These are phyloP conservation scores for Colletotrichum sojae DNA, from an alignment of 2,329 filamentous ascomycete species.

Conservation along the genomic window DNA sequence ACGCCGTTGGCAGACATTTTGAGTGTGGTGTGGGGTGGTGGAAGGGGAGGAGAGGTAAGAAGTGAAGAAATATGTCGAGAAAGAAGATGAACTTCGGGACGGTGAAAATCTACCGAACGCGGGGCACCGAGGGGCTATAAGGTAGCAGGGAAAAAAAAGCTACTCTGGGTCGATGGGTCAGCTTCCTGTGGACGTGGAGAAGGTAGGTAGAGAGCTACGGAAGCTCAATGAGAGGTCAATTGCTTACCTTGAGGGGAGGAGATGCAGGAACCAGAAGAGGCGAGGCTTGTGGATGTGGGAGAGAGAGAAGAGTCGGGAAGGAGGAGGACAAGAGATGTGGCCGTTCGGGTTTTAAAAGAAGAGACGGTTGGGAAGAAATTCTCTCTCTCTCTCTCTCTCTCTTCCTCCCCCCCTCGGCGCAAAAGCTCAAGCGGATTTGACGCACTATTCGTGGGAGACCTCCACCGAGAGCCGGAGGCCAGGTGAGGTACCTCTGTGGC, in stretches of 20 bases:
- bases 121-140: conserved; percentile 48
- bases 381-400: conserved; percentile 29
- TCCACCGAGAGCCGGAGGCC: conserved; percentile 33
- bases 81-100: conserved; percentile 45
- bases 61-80: conserved; percentile 40
- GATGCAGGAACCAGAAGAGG: neutral
- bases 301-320: conserved; percentile 31
- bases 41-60: conserved; percentile 36
- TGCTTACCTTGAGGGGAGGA: conserved; percentile 19
- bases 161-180: conserved; percentile 31
- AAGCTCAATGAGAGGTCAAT: conserved; percentile 22
- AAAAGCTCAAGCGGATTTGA: conserved; percentile 39
- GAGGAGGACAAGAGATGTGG: conserved; percentile 24
- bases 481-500: conserved; percentile 5
- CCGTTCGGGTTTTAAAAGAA: conserved; percentile 42
- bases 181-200: conserved; percentile 18
- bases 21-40: conserved; percentile 48
- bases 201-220: neutral
- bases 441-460: conserved; percentile 36
- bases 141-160: conserved; percentile 29
- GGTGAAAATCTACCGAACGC: conserved; percentile 40
- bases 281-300: conserved; percentile 23
- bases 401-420: conserved; percentile 10
- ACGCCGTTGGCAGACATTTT: conserved; percentile 72
- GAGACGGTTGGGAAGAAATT: conserved; percentile 36